Evolutionary conservation across 306 rosid species (phyloP).

Genomic region (Castanospermum australe): DNA sequence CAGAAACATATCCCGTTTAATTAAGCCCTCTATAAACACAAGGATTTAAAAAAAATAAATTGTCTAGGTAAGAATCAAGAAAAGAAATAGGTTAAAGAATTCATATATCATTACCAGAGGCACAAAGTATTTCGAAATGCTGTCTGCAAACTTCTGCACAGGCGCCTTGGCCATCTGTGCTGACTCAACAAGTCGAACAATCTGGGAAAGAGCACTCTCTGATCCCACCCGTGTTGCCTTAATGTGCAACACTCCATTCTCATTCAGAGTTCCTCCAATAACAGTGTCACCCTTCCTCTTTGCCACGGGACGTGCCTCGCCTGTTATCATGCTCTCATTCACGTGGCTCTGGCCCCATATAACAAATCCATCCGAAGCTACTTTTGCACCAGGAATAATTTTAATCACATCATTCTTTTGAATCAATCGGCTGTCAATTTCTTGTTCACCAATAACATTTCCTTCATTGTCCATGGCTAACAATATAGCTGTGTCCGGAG

Average conservation of each 20-base stretch:
- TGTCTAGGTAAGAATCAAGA: neutral
- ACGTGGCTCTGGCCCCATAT: slow-evolving; percentile 86
- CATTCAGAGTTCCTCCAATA: slow-evolving; percentile 86
- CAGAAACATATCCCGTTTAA: slow-evolving; percentile 15
- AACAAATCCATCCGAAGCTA: slow-evolving; percentile 77
- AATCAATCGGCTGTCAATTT: slow-evolving; percentile 71
- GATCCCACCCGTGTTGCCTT: slow-evolving; percentile 84
- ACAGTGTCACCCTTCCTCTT: slow-evolving; percentile 69
- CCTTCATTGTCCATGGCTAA: slow-evolving; percentile 54
- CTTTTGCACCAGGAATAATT: slow-evolving; percentile 69
- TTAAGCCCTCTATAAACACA: neutral
- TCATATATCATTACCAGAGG: slow-evolving; percentile 54
- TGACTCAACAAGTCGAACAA: slow-evolving; percentile 84
- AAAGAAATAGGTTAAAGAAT: neutral
- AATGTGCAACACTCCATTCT: slow-evolving; percentile 78
- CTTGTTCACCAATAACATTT: slow-evolving; percentile 55
- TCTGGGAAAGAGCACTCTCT: slow-evolving; percentile 86
- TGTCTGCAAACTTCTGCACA: slow-evolving; percentile 85
- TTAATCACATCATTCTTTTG: slow-evolving; percentile 81
- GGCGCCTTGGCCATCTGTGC: slow-evolving; percentile 97
- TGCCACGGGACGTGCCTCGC: slow-evolving; percentile 69
- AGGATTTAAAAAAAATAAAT: neutral
- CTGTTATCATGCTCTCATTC: slow-evolving; percentile 96
- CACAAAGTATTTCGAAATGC: slow-evolving; percentile 79
- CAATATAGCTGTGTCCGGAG: slow-evolving; percentile 71